Evolutionary conservation across 129 eudicot genomes (phyloP), one percentile per base, ranked within the genome.

Genomic region (Lactuca sativa): DNA sequence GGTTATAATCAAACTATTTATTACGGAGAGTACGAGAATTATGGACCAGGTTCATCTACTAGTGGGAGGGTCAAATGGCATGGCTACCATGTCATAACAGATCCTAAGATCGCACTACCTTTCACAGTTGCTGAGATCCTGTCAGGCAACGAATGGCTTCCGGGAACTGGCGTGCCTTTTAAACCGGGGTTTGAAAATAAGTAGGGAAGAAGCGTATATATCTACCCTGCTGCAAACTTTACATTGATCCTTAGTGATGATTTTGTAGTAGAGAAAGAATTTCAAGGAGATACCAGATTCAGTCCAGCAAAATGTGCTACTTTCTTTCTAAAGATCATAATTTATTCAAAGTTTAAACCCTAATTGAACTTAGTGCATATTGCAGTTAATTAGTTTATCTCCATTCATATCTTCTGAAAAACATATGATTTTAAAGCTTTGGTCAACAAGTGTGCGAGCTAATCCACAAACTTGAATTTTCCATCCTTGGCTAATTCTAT

Each of bases 21-120:
- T 53, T 79, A 47, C 62, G 84, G 79, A 21, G 84, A 79, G 76
- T 83, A 83, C 52, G 17, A 58, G 41, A 83, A 83, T 49, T 47
- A 18, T 21, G 87, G 84, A 43, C 84, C 81, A 0, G 87, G 84
- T 37, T 79, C 84, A 15, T 66, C 82, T 33, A 79, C 87, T 21
- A 12, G 9, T 17, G 5, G 41, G 30, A 79, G 84, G 73, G 84
- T 83, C 58, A 71, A 71, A 47, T 83, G 88, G 84, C 82, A n/a
- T 5, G 64, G 81, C 44, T 70, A 51, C 34, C 71, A 71, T 37
- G 49, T n/a, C 31, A 70, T 78, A 37, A 70, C 56, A n/a, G 69
- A 74, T 43, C 52, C 0, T 14, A 61, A 65, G 48, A 65, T 41
- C 4, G 87, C 84, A 2, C 5, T 37, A 16, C 7, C 14, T 11